Evolutionary conservation across 805 yeast genomes (phyloP).

Genomic region (Wickerhamiella azyma): DNA sequence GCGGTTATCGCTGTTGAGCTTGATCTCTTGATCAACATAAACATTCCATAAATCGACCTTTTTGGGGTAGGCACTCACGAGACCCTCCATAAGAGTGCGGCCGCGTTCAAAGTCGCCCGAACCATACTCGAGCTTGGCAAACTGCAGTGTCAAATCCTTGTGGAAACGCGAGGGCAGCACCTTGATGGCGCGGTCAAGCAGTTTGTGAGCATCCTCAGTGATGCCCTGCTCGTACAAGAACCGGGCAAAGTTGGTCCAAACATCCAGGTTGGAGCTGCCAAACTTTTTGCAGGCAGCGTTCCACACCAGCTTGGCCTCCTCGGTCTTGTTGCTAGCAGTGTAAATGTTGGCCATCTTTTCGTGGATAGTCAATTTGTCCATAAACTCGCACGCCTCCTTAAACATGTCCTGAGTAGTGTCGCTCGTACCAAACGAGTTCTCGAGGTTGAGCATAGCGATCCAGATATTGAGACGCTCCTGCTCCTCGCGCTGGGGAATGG

Average conservation of each 20-base stretch:
- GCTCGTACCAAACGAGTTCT: conserved; percentile 79
- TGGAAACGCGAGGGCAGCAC: conserved; percentile 25
- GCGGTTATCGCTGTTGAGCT: conserved; percentile 39
- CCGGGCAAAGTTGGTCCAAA: conserved; percentile 76
- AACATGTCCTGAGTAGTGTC: conserved; percentile 71
- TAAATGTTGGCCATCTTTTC: conserved; percentile 66
- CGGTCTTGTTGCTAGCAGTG: conserved; percentile 54
- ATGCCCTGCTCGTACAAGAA: conserved; percentile 49
- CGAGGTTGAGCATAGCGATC: conserved; percentile 90
- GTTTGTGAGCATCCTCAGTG: conserved; percentile 36
- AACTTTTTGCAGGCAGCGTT: conserved; percentile 63
- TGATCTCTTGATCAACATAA: conserved; percentile 85
- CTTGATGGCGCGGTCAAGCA: conserved; percentile 63
- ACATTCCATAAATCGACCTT: conserved; percentile 92
- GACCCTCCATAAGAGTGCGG: conserved; percentile 85
- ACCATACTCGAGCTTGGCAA: conserved; percentile 72
- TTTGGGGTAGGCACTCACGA: conserved; percentile 78
- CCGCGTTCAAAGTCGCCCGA: conserved; percentile 88
- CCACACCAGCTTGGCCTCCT: conserved; percentile 57
- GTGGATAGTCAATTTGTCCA: conserved; percentile 79
- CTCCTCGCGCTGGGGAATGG: conserved; percentile 83
- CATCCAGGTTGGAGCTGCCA: conserved; percentile 48
- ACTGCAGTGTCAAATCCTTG: conserved; percentile 62
- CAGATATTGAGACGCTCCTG: conserved; percentile 86
- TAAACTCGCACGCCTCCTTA: conserved; percentile 74